Conservation (phyloP, 2,329 filamentous ascomycete species). For the Aspergillus thermomutatus region DNA sequence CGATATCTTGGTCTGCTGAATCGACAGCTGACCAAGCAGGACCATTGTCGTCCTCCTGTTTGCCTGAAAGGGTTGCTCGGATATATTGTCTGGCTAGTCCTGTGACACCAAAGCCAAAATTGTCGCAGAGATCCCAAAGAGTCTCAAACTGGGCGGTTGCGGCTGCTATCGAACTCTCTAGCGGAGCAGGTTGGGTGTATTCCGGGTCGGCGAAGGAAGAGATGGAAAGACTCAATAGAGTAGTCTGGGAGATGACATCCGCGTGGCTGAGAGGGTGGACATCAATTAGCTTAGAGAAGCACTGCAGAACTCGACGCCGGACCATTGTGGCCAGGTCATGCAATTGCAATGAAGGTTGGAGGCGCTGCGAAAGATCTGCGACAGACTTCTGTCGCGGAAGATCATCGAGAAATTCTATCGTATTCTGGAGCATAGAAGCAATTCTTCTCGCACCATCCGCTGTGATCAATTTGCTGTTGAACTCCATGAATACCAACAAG, state of each 20-base stretch:
- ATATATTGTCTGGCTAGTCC: conserved; percentile 77
- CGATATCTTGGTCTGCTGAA: conserved; percentile 36
- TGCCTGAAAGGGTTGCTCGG: conserved; percentile 66
- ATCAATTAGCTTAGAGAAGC: conserved; percentile 87
- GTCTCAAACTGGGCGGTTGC: conserved; percentile 87
- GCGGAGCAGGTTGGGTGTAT: conserved; percentile 63
- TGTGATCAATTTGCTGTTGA: conserved; percentile 86
- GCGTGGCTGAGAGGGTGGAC: conserved; percentile 80
- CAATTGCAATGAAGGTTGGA: conserved; percentile 82
- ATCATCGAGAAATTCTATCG: conserved; percentile 80
- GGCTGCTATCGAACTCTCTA: conserved; percentile 88
- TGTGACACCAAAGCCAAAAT: conserved; percentile 90
- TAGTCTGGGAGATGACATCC: conserved; percentile 85
- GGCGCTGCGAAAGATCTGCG: conserved; percentile 79
- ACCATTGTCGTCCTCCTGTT: conserved; percentile 60
- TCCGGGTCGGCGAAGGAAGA: conserved; percentile 93
- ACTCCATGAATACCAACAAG: conserved; percentile 87
- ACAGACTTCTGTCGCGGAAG: conserved; percentile 78
- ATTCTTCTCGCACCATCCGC: conserved; percentile 92
- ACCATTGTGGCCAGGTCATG: conserved; percentile 92
- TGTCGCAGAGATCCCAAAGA: conserved; percentile 92
- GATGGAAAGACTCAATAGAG: conserved; percentile 82
- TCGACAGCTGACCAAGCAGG: conserved; percentile 39
- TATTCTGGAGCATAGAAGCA: conserved; percentile 91
- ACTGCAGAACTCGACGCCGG: conserved; percentile 86